These are phyloP conservation scores for Trichosporon asahii DNA, from an alignment of 1,284 basidiomycete genomes.

Conservation along the genomic window DNA sequence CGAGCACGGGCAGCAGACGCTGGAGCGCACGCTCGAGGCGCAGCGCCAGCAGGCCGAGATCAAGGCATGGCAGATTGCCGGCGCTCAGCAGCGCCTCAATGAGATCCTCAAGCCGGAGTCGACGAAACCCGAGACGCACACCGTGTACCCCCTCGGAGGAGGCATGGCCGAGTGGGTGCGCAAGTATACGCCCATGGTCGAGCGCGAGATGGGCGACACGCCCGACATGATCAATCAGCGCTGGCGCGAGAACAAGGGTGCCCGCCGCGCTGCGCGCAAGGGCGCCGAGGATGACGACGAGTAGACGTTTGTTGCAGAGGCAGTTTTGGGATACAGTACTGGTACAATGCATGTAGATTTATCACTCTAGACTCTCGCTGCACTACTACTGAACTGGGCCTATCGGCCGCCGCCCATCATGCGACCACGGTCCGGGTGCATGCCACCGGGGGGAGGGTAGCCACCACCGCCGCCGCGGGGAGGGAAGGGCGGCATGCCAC, in stretches of 20 bases:
- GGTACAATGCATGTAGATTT: conserved; percentile 13
- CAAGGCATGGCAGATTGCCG: conserved; percentile 62
- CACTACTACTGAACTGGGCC: conserved; percentile 8
- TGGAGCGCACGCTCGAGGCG: conserved; percentile 38
- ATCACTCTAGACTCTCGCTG: not conserved
- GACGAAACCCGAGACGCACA: not conserved
- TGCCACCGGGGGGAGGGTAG: conserved; percentile 53
- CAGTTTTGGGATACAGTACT: conserved; percentile 3
- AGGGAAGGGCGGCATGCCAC: conserved; percentile 26
- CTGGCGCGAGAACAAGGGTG: conserved; percentile 58
- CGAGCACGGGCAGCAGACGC: conserved; percentile 36
- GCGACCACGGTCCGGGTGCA: conserved; percentile 80
- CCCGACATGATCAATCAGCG: conserved; percentile 71
- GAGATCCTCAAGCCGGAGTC: conserved; percentile 3
- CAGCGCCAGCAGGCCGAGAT: conserved; percentile 47
- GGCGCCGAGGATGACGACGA: conserved; percentile 15
- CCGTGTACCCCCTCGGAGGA: conserved; percentile 67
- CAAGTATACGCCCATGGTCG: conserved; percentile 65
- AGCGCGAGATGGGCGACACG: conserved; percentile 64
- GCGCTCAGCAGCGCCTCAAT: conserved; percentile 26
- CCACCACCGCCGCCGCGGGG: conserved; percentile 22
- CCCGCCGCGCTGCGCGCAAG: conserved; percentile 9
- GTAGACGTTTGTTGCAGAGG: conserved; percentile 8
- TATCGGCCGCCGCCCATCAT: conserved; percentile 61
- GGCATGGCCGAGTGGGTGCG: conserved; percentile 61